Evolutionary conservation across 2,329 filamentous ascomycete genomes (phyloP), one percentile per base, ranked within the genome.

Genomic region (Sarocladiaceae sp.): DNA sequence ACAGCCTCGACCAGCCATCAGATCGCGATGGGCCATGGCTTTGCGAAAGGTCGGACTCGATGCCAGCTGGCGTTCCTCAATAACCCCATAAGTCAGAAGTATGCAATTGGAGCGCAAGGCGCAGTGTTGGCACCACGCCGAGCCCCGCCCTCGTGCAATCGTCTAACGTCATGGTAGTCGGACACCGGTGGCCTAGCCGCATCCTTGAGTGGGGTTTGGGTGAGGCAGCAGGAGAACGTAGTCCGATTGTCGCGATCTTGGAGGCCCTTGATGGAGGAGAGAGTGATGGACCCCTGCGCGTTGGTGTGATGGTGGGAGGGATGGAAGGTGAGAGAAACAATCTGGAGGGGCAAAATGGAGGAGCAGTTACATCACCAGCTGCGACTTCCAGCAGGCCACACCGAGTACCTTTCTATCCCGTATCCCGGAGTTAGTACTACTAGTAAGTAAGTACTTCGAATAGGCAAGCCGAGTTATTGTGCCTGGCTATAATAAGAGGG

Each of bases 71-170:
- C 26, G 26, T 9, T 9, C 26, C 26, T 29, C 13, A 13, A 9
- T 29, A 13, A 9, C 26, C 26, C 26, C 13, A 29, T 7, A 29
- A 29, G 5, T 15, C 39, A 9, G 23, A 7, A 24, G 26, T 19
- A 21, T 27, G 40, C 40, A 32, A 43, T 43, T 43, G 40, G 40
- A 43, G 40, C 40, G 40, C 40, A 43, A 43, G 23, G n/a, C 16
- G 26, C 9, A n/a, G 26, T 10, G 23, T 6, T 29, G 10, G 18
- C 32, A 18, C 10, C 7, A 12, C 12, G 23, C 9, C 10, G 37
- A 27, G 39, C 39, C 10, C n/a, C 15, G 11, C 5, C 7, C 23
- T 24, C 12, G 18, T 10, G n/a, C n/a, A 23, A 21, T 4, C 10
- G 24, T 24, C 20, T 32, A 32, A 33, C 40, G 40, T 43, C 40